phyloP scores from a whole-genome alignment of 805 yeast species.

The Vanderwaltozyma polyspora region DNA sequence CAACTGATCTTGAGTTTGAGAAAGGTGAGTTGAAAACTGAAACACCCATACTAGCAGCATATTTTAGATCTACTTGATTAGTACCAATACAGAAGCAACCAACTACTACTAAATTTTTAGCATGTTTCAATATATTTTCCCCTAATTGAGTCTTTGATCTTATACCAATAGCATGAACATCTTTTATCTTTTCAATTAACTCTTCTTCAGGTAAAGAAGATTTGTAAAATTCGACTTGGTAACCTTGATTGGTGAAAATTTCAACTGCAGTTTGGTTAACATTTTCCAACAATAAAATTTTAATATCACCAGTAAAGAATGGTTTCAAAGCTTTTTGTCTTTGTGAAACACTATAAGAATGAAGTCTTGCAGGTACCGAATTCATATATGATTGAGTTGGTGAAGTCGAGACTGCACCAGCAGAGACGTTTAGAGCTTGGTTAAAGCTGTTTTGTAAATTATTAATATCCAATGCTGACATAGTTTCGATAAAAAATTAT shows the following conservation, averaged over 20 bases:
- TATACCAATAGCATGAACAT: constrained; percentile 94
- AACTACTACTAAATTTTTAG: constrained; percentile 77
- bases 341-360: constrained; percentile 26
- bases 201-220: constrained; percentile 85
- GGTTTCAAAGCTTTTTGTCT: constrained; percentile 78
- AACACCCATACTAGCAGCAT: constrained; percentile 84
- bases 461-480: constrained; percentile 53
- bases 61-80: constrained; percentile 89
- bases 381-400: constrained; percentile 65
- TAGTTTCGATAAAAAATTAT: constrained; percentile 16
- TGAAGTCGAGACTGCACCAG: constrained; percentile 71
- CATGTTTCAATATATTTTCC: constrained; percentile 66
- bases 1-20: constrained; percentile 96
- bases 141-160: constrained; percentile 93
- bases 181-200: constrained; percentile 83
- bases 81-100: constrained; percentile 99
- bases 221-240: constrained; percentile 91
- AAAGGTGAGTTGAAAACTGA: constrained; percentile 98
- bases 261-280: constrained; percentile 87
- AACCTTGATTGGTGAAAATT: constrained; percentile 80
- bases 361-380: constrained; percentile 32
- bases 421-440: constrained; percentile 41
- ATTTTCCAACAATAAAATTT: constrained; percentile 81
- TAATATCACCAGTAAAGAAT: constrained; percentile 89
- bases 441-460: constrained; percentile 45